These are phyloP conservation scores for Tylopilus orsonianus DNA, from an alignment of 1,284 basidiomycete species.

Conservation along the genomic window DNA sequence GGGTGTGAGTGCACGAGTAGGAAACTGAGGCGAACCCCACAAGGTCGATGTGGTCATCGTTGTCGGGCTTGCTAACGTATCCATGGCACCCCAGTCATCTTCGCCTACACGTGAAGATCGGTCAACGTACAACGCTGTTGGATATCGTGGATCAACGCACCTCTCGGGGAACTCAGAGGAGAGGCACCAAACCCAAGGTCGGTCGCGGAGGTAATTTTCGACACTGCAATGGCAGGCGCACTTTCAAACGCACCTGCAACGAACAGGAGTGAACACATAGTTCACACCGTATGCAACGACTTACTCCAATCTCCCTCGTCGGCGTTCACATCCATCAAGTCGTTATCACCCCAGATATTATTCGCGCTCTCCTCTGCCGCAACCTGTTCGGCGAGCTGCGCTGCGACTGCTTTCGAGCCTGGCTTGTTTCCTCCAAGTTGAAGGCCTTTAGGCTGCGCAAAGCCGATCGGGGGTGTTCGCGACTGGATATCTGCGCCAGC, in stretches of 20 bases:
- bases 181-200: slow-evolving; percentile 25
- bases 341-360: slow-evolving; percentile 65
- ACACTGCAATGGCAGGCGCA: slow-evolving; percentile 43
- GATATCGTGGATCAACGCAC: slow-evolving; percentile 9
- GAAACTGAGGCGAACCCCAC: slow-evolving; percentile 22
- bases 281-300: slow-evolving; percentile 23
- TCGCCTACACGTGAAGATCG: slow-evolving; percentile 1
- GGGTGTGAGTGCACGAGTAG: slow-evolving; percentile 21
- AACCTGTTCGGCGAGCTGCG: slow-evolving; percentile 59
- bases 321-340: slow-evolving; percentile 89
- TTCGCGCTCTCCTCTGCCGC: slow-evolving; percentile 51
- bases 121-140: background rate
- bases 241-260: slow-evolving; percentile 78
- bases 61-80: slow-evolving; percentile 3
- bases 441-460: slow-evolving; percentile 53
- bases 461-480: slow-evolving; percentile 11
- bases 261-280: background rate
- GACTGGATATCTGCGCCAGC: slow-evolving; percentile 14
- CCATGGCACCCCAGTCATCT: slow-evolving; percentile 29
- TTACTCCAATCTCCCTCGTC: slow-evolving; percentile 92
- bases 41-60: slow-evolving; percentile 5
- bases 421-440: slow-evolving; percentile 65
- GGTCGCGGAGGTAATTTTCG: slow-evolving; percentile 27
- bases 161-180: slow-evolving; percentile 13
- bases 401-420: slow-evolving; percentile 41